Evolutionary conservation across 129 eudicot genomes (phyloP).

Genomic region (Flaveria ramosissima): DNA sequence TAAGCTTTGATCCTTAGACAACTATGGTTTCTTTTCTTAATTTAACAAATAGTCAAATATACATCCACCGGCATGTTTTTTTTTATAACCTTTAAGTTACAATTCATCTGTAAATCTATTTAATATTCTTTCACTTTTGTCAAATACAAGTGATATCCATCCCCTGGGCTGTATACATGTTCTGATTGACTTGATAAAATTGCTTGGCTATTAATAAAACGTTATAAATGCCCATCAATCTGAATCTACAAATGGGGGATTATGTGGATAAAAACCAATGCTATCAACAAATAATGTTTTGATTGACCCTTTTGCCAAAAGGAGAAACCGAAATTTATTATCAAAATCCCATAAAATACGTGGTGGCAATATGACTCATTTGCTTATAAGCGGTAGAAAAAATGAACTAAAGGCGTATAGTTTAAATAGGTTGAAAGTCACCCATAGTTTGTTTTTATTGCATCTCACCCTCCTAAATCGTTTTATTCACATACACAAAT

Average conservation of each 20-base stretch:
- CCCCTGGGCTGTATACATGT: too few species aligned
- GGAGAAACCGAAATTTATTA: neutral
- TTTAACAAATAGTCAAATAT: neutral
- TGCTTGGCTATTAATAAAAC: slow-evolving; percentile 3
- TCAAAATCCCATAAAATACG: too few species aligned
- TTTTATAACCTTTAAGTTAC: slow-evolving; percentile 1
- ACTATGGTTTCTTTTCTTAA: neutral
- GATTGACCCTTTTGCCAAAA: neutral
- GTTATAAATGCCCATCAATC: neutral
- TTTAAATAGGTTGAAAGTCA: neutral
- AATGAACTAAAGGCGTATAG: too few species aligned
- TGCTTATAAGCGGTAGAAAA: too few species aligned
- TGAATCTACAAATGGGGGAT: neutral
- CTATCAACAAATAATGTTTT: neutral
- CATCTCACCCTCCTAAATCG: neutral
- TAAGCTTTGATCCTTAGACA: too few species aligned
- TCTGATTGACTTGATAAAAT: neutral
- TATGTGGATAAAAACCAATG: neutral
- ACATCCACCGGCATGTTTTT: neutral
- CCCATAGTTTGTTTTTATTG: neutral
- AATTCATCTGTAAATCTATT: neutral
- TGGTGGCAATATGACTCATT: neutral
- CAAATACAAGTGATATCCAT: neutral
- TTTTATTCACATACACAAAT: neutral
- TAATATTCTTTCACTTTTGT: neutral